Evolutionary conservation across 495 filamentous ascomycete species (phyloP).

Genomic region (Neurospora discreta): DNA sequence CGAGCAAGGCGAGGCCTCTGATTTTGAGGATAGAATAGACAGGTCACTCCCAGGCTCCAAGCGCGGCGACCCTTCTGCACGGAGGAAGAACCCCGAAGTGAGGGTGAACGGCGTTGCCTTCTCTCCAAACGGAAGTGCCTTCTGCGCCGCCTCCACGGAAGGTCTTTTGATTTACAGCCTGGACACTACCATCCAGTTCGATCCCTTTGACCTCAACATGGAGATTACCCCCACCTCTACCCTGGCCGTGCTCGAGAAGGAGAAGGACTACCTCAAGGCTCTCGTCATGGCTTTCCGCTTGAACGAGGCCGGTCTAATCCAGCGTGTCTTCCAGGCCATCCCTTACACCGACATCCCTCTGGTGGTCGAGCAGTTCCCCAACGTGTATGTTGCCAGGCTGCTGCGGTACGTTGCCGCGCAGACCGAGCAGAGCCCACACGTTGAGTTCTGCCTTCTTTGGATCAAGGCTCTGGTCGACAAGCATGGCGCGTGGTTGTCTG

Average conservation of each 20-base stretch:
- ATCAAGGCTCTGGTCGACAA: slow-evolving; percentile 70
- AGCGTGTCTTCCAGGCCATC: slow-evolving; percentile 73
- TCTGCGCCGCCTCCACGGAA: slow-evolving; percentile 92
- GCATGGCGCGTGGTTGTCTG: slow-evolving; percentile 74
- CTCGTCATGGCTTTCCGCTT: slow-evolving; percentile 95
- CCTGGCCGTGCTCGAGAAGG: slow-evolving; percentile 56
- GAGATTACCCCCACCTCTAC: slow-evolving; percentile 78
- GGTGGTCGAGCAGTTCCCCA: slow-evolving; percentile 68
- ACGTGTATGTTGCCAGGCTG: slow-evolving; percentile 73
- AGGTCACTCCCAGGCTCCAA: slow-evolving; percentile 77
- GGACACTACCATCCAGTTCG: slow-evolving; percentile 70
- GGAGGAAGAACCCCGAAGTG: slow-evolving; percentile 69
- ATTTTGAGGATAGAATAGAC: slow-evolving; percentile 77
- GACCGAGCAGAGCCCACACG: slow-evolving; percentile 80
- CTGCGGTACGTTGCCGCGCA: slow-evolving; percentile 77
- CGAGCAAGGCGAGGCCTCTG: slow-evolving; percentile 76
- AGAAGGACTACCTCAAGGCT: slow-evolving; percentile 78
- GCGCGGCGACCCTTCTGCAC: slow-evolving; percentile 65
- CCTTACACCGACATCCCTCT: slow-evolving; percentile 65
- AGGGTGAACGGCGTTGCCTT: slow-evolving; percentile 80
- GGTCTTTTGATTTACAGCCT: slow-evolving; percentile 86
- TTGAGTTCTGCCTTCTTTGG: slow-evolving; percentile 92
- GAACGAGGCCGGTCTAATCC: slow-evolving; percentile 66
- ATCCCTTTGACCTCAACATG: slow-evolving; percentile 92
- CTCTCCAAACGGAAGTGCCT: slow-evolving; percentile 75